Conservation (phyloP, 2,329 filamentous ascomycete genomes). For the Colletotrichum tamarilloi region DNA sequence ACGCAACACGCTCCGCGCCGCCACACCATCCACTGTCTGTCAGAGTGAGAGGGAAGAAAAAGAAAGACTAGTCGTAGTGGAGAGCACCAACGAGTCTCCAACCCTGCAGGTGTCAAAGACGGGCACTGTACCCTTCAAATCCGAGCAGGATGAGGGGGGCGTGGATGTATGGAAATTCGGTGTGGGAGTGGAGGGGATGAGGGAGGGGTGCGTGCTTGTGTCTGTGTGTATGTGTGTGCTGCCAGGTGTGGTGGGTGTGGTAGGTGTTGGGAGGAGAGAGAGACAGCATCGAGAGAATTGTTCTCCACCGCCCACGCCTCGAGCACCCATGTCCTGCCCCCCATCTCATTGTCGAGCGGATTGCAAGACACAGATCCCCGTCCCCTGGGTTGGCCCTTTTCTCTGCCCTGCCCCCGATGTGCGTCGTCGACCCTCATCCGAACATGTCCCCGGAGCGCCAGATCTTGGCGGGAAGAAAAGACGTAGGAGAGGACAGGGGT, state of each 20-base stretch:
- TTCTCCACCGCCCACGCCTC: neutral
- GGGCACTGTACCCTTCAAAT: neutral
- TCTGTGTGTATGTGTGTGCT: neutral
- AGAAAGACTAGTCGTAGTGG: neutral
- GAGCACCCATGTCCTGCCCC: neutral
- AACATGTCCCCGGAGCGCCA: neutral
- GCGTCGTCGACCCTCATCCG: neutral
- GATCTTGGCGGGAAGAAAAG: neutral
- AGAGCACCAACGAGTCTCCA: neutral
- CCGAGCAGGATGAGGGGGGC: neutral
- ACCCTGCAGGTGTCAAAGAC: conserved; percentile 5
- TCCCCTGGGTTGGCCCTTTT: neutral
- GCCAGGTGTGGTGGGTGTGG: neutral
- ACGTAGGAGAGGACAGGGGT: neutral
- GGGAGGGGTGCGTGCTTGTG: neutral
- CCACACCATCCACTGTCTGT: neutral
- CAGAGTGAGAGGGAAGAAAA: neutral
- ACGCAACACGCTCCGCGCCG: neutral
- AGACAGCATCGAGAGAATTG: neutral
- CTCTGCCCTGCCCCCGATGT: neutral
- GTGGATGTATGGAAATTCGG: neutral
- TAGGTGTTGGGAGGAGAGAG: neutral
- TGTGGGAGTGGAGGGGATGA: neutral
- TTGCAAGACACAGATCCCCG: neutral
- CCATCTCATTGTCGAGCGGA: neutral